Evolutionary conservation across 192 early-diverging fungal genomes (phyloP).

Genomic region (Linderina pennispora): DNA sequence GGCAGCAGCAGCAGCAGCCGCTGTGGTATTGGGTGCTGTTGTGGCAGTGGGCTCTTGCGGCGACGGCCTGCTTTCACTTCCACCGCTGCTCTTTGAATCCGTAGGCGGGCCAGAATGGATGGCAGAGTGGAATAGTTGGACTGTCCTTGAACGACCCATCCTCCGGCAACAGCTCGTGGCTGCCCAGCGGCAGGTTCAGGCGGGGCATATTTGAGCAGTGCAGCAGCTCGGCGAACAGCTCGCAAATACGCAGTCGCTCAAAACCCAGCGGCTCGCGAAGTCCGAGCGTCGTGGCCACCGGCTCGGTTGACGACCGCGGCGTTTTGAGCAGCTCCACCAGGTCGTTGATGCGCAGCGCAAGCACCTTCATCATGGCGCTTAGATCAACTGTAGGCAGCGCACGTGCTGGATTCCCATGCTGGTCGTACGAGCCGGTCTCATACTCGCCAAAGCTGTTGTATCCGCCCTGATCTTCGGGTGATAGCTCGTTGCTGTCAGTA

Average conservation of each 20-base stretch:
- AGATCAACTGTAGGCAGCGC: constrained; percentile 60
- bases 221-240: constrained; percentile 96
- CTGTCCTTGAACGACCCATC: background rate
- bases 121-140: background rate
- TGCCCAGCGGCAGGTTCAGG: constrained; percentile 48
- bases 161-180: background rate
- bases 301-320: constrained; percentile 55
- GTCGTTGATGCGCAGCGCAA: constrained; percentile 69
- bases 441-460: constrained; percentile 6
- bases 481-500: constrained; percentile 1
- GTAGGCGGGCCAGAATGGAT: too few relatives aligned
- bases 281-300: constrained; percentile 75
- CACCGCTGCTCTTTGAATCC: too few relatives aligned
- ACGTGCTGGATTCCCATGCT: constrained; percentile 16
- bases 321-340: constrained; percentile 69
- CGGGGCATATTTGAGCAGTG: constrained; percentile 87
- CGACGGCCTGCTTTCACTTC: background rate
- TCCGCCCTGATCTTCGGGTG: constrained; percentile 2
- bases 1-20: background rate
- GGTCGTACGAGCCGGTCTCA: constrained; percentile 4
- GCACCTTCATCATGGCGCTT: constrained; percentile 83
- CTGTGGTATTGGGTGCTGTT: background rate
- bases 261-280: constrained; percentile 81
- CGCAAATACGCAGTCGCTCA: constrained; percentile 92
- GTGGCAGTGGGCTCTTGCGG: too few relatives aligned